Evolutionary conservation across 108 stramenopile species (phyloP).

Genomic region (Skeletonema grethae): DNA sequence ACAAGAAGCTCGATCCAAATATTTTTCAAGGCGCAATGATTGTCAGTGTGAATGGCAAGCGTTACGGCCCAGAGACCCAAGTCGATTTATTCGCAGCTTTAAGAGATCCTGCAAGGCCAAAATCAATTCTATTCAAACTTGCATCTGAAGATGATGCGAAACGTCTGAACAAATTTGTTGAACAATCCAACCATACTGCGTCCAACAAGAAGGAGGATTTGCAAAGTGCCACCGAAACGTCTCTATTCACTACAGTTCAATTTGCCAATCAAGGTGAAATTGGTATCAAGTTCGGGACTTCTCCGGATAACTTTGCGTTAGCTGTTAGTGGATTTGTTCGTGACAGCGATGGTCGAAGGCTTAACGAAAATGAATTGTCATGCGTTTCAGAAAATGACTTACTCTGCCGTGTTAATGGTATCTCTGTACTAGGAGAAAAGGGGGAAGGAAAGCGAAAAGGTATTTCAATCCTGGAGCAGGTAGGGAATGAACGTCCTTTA

Average conservation of each 20-base stretch:
- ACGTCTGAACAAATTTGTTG: conserved; percentile 61
- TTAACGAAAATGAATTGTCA: conserved; percentile 58
- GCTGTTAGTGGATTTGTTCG: conserved; percentile 60
- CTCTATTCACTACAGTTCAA: conserved; percentile 44
- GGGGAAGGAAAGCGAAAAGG: conserved; percentile 59
- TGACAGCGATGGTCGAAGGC: conserved; percentile 54
- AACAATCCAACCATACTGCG: conserved; percentile 20
- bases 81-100: conserved; percentile 77
- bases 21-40: conserved; percentile 85
- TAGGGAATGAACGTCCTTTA: conserved; percentile 65
- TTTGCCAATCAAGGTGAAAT: conserved; percentile 63
- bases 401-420: conserved; percentile 73
- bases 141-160: conserved; percentile 69
- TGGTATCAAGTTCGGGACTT: conserved; percentile 74
- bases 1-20: conserved; percentile 77
- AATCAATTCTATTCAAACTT: conserved; percentile 81
- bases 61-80: conserved; percentile 58
- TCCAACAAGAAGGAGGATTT: conserved; percentile 2
- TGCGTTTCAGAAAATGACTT: conserved; percentile 59
- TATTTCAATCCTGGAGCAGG: conserved; percentile 56
- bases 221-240: not conserved
- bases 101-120: conserved; percentile 82
- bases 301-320: conserved; percentile 65
- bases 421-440: conserved; percentile 64
- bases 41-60: conserved; percentile 82